Evolutionary conservation across 2,329 filamentous ascomycete species (phyloP), one percentile per base, ranked within the genome.

Genomic region (Lachnellula occidentalis): DNA sequence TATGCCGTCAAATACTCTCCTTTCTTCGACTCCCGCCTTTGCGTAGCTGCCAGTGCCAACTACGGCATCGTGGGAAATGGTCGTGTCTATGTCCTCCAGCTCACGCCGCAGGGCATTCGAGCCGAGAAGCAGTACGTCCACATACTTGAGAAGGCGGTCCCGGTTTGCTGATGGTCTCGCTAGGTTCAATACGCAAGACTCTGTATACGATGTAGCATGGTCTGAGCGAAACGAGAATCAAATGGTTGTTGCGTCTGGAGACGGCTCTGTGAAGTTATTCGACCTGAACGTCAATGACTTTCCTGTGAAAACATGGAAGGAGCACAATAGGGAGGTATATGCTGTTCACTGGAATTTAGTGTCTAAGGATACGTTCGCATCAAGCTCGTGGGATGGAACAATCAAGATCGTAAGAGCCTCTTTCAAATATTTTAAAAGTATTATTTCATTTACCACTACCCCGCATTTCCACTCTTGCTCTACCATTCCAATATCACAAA

Each of bases 1-100:
- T 96, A 95, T 74, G 90, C 89, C 64, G 91, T 96, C 73, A 96
- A 96, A 74, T 99, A 97, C 78, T 97, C 92, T 53, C 94, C 94
- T 6, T 99, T 96, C 77, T 95, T 95, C 76, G 94, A 97, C 76
- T 94, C 89, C 62, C 86, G 92, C 60, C 84, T 99, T 61, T 92
- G 92, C 54, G 91, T 96, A 65, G 89, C 90, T 31, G 81, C 88
- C 1, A 88, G 91, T n/a, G 85, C 92, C 60, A 97, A 99, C 77
- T 99, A 94, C 74, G 94, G 94, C 39, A 88, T 99, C 39, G 92
- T 99, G 36, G 94, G 94, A 47, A 99, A 99, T 76, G 94, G 94
- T 11, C 84, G 92, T 43, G 74, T 97, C 1, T 97, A 89, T 68
- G 85, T 92, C 55, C 78, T 97, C 24, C 87, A 86, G 31, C 74